Base-by-base conservation (phyloP, 2,329 filamentous ascomycete genomes). In the Pestalotiopsis sp. region DNA sequence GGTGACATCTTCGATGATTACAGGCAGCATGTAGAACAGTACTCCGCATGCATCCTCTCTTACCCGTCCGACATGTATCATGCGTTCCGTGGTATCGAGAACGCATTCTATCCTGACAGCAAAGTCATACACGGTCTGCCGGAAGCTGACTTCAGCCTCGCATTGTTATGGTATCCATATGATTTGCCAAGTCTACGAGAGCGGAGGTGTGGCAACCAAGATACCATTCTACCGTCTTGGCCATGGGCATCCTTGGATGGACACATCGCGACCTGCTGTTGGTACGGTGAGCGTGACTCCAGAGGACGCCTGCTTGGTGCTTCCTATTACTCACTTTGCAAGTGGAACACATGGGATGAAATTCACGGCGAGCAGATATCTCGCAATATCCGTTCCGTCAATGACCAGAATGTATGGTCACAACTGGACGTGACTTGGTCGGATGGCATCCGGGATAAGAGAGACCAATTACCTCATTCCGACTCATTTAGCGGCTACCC, bases 191-290 rank as follows among this genome's bases (percentile, higher is more conserved):
- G 14, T 7, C 17, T 52, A n/a, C 45, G 17, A 52, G 45, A 52
- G 17, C 45, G 45, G 7, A 5, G 9, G 45, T 20, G 45, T 13
- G 20, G 1, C 2, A 9, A 20, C 3, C 45, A n/a, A 52, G 45
- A 52, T 3, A 20, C 9, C 0, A 9, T 20, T 7, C n/a, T 52
- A 4, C 45, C 45, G 1, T 52, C 45, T 52, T 52, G 45, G 45
- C 20, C 45, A 52, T 52, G 45, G 45, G 45, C 45, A 52, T 52
- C 45, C 3, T n/a, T 52, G 2, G 20, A n/a, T 2, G 45, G 45
- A 9, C 1, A 0, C 2, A 1, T 52, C n/a, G 17, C 5, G n/a
- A 20, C 17, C n/a, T 20, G n/a, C n/a, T n/a, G n/a, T n/a, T n/a
- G n/a, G n/a, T n/a, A n/a, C n/a, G n/a, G n/a, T n/a, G n/a, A n/a